phyloP scores from a whole-genome alignment of 176 grass and related monocot genomes.

The Eremochloa ophiuroides region DNA sequence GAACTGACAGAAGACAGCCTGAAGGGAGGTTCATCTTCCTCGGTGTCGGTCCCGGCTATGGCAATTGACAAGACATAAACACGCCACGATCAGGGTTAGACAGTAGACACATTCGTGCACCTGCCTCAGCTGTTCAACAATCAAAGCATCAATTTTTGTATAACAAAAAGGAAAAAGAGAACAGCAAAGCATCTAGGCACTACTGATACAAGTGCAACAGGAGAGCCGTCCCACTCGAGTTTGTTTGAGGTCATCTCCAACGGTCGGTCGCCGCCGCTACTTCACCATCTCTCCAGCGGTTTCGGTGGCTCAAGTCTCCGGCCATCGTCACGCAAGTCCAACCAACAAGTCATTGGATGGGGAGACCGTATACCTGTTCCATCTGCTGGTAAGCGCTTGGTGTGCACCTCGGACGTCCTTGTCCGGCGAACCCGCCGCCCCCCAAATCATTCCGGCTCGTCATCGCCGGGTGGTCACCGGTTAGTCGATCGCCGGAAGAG shows the following conservation, averaged over 20 bases:
- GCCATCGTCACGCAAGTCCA: background rate
- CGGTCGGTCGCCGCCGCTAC: background rate
- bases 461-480: background rate
- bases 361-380: background rate
- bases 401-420: background rate
- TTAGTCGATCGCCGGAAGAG: constrained; percentile 13
- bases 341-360: background rate
- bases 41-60: background rate
- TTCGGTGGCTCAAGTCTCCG: background rate
- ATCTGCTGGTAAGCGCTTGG: background rate
- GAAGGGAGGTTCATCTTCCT: background rate
- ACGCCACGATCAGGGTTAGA: too few species aligned
- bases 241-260: background rate
- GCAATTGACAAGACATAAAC: background rate
- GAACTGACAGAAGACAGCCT: background rate
- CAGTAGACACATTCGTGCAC: background rate
- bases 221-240: background rate
- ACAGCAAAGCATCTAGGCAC: background rate
- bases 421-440: background rate
- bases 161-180: background rate
- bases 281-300: background rate
- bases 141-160: background rate
- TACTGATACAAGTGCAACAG: background rate
- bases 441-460: background rate
- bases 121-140: background rate